A percentile compares a stretch with the other conserved stretches of the same genome.
Evolutionary conservation across 768 basidiomycete species (phyloP).

Genomic region (Rubroboletus satanas): DNA sequence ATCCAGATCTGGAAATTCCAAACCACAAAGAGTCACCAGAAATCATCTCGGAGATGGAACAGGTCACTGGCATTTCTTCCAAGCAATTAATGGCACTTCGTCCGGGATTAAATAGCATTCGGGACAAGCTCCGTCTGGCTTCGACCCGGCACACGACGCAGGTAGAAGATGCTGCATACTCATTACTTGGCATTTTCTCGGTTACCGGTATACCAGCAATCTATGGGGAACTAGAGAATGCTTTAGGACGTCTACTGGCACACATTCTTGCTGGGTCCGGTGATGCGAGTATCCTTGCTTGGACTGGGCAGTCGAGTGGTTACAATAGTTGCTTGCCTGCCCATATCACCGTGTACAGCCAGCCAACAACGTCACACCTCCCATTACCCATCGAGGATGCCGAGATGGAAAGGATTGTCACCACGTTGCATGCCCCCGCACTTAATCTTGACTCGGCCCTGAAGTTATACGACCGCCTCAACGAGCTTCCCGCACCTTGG

Average conservation of each 20-base stretch:
- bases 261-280: neutral
- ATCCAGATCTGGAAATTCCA: neutral
- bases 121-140: neutral
- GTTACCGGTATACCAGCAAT: neutral
- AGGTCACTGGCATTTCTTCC: neutral
- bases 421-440: neutral
- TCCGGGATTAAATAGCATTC: neutral
- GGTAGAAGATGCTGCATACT: neutral
- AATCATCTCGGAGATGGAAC: conserved; percentile 6
- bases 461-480: neutral
- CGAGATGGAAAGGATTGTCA: neutral
- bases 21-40: conserved; percentile 6
- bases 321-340: conserved; percentile 5
- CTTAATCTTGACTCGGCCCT: neutral
- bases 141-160: neutral
- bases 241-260: neutral
- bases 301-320: neutral
- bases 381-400: neutral
- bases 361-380: neutral
- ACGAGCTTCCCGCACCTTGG: neutral
- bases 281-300: conserved; percentile 2
- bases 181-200: neutral
- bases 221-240: neutral
- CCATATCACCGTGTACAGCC: neutral
- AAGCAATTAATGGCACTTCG: neutral